Evolutionary conservation across 176 grass and related monocot genomes (phyloP), one percentile per base, ranked within the genome.

Genomic region (Carex myosuroides): DNA sequence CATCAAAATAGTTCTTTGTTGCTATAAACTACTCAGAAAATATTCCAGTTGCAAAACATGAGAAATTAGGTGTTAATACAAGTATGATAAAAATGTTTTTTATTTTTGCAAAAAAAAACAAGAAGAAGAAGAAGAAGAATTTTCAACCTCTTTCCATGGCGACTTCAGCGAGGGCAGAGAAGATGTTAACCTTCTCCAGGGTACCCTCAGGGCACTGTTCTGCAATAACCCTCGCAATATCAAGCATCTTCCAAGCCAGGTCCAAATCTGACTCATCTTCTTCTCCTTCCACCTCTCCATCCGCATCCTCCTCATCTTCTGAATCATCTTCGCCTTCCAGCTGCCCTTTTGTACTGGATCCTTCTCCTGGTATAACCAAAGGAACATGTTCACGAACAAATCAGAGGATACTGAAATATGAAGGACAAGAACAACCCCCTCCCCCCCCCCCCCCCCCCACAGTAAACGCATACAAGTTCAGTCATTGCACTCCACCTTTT

Each of bases 181-280:
- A 99, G 17, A 95, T 90, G 64, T 99, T 99, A 52, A 92, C 93
- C 91, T 99, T 95, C 85, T 91, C 93, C 26, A 99, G 8, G 41
- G 85, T 90, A 76, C 92, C 88, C 10, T 88, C 93, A 65, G 85
- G 65, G 70, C 16, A 86, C 72, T 94, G 90, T 83, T 99, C 96
- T 87, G 91, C 91, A 88, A 99, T 95, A 57, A 79, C 93, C 88
- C 96, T 99, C 70, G 96, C 96, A 91, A 99, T 85, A 81, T 99
- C 96, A 66, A 99, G 86, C 91, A 99, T 92, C 87, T 99, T 94
- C 93, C 92, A 99, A 11, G 96, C 77, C 83, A 94, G 96, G 86
- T 99, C 96, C 86, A 99, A 70, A 88, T 99, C 96, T 83, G 93
- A 94, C 70, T 98, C 95, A 29, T 98, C 95, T 86, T 98, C 95